Evolutionary conservation across 768 basidiomycete species (phyloP), one percentile per base, ranked within the genome.

Genomic region (Mycena rebaudengoi): DNA sequence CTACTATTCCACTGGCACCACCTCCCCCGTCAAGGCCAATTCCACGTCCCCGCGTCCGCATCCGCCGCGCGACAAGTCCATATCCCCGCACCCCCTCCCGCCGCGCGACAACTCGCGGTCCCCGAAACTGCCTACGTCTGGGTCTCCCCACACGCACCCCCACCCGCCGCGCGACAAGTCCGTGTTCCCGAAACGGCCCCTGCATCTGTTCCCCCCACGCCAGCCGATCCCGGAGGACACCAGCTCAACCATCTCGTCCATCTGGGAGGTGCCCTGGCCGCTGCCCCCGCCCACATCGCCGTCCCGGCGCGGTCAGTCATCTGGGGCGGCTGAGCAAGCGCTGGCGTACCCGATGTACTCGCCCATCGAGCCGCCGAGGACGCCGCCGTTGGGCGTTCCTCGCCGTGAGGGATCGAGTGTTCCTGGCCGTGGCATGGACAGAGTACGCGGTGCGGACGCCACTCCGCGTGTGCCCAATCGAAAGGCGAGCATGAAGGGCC

Each of bases 251-350:
- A 76, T 80, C 29, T 78, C 76, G 3, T 79, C 80, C 12, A 76
- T 83, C 12, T 74, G 80, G 25, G 76, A 80, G 53, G 74, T 60
- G 6, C 61, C 75, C 3, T 84, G 83, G 83, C 83, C 83, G 7
- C 57, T 78, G 29, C 77, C 77, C 5, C 77, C 48, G 30, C 48
- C 29, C 29, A 7, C 29, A 49, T 25, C 41, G 5, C 18, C 26
- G 8, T 16, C 16, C 6, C 52, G 6, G 37, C 23, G 5, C 16
- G 1, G 26, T 49, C 25, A 29, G 25, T 26, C 21, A n/a, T n/a
- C n/a, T n/a, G n/a, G n/a, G n/a, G n/a, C n/a, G n/a, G n/a, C n/a
- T n/a, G n/a, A n/a, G 35, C 32, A 4, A 16, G 44, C 28, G 16
- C 10, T 25, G n/a, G 53, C 55, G 32, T 57, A 46, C 44, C 43